These are phyloP conservation scores for Colletotrichum sp. DNA, from an alignment of 2,329 filamentous ascomycete genomes.

Conservation along the genomic window DNA sequence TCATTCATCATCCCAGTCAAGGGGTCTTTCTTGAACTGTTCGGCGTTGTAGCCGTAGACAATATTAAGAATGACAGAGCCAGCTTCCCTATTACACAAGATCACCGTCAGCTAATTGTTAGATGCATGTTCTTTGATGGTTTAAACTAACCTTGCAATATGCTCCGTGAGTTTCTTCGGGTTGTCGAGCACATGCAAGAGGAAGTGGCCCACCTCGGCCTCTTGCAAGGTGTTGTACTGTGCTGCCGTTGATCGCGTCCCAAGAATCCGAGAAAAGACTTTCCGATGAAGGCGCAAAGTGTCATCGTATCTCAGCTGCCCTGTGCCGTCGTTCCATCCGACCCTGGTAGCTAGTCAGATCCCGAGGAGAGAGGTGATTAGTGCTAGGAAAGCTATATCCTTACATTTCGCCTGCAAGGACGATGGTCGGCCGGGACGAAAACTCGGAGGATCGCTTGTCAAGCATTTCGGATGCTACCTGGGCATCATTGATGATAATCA, in stretches of 20 bases:
- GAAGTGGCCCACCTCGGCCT: conserved; percentile 48
- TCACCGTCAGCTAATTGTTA: accelerated
- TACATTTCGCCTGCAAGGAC: conserved; percentile 40
- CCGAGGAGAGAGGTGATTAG: accelerated
- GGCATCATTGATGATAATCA: conserved; percentile 44
- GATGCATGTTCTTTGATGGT: neutral
- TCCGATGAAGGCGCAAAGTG: conserved; percentile 46
- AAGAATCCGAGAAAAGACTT: conserved; percentile 45
- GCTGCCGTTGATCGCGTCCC: conserved; percentile 43
- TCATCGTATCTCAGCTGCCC: conserved; percentile 39
- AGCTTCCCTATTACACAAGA: neutral
- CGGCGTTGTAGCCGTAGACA: neutral
- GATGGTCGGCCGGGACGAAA: conserved; percentile 37
- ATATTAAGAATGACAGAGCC: neutral
- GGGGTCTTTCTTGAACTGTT: neutral
- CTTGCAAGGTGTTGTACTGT: conserved; percentile 46
- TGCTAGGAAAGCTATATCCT: neutral
- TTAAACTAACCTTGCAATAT: conserved; percentile 44
- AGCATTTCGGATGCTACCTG: conserved; percentile 41
- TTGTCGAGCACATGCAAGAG: conserved; percentile 45
- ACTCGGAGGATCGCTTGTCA: conserved; percentile 31
- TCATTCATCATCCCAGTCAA: neutral
- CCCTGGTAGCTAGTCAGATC: neutral
- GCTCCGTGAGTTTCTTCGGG: conserved; percentile 40
- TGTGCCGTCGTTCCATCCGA: conserved; percentile 43